A percentile compares a stretch with the other conserved stretches of the same genome.
Evolutionary conservation across 2,329 filamentous ascomycete species (phyloP).

Genomic region (Atkinsonella texensis): DNA sequence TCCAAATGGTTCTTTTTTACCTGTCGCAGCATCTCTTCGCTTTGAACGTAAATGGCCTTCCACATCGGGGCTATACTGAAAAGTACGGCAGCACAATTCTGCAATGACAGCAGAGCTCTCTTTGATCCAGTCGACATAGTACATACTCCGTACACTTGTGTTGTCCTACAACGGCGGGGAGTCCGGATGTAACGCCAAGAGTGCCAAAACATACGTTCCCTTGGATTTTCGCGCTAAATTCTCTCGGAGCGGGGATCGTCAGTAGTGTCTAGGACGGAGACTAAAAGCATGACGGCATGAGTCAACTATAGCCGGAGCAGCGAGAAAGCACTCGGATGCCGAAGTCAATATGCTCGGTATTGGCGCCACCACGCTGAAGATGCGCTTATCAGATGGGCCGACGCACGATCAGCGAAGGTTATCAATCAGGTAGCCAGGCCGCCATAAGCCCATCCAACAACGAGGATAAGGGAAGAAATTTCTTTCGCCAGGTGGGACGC

Average conservation of each 20-base stretch:
- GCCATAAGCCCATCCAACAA: too few species aligned
- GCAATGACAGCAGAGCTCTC: too few species aligned
- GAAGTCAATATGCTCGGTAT: too few species aligned
- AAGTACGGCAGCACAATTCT: neutral
- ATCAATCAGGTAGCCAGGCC: too few species aligned
- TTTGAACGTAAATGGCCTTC: too few species aligned
- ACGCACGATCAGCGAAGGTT: neutral
- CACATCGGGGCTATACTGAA: neutral
- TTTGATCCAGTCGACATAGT: too few species aligned
- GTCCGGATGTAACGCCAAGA: neutral
- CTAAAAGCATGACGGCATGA: neutral
- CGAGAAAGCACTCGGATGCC: neutral
- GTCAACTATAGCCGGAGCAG: neutral
- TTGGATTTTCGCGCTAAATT: neutral
- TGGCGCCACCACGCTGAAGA: neutral
- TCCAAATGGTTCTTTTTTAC: neutral
- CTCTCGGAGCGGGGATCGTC: neutral
- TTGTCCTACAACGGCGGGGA: neutral
- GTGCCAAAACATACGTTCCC: too few species aligned
- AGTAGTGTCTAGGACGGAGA: neutral
- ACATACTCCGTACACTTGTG: too few species aligned
- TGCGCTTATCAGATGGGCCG: constrained; percentile 6
- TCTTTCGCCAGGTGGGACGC: too few species aligned
- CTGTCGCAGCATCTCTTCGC: too few species aligned
- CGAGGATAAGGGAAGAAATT: neutral